Evolutionary conservation across 2,329 filamentous ascomycete species (phyloP).

Genomic region (Fusarium algeriense): DNA sequence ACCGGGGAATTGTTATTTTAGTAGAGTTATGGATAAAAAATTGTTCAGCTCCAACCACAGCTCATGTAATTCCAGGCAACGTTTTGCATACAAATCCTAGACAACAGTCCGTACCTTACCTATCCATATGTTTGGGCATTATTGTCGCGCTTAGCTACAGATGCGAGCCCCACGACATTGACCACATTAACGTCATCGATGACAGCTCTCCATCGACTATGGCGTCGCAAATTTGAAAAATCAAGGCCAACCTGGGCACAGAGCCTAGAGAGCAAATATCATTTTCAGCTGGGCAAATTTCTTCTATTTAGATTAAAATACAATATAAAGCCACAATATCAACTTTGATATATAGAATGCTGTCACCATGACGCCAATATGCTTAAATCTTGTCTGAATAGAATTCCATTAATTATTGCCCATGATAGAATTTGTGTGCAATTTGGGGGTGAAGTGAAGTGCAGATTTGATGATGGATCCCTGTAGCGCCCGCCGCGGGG

Average conservation of each 20-base stretch:
- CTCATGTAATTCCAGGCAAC: too few relatives aligned
- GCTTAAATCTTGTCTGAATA: constrained; percentile 6
- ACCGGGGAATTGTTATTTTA: background rate
- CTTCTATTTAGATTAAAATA: constrained; percentile 9
- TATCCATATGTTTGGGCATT: background rate
- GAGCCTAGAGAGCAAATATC: constrained; percentile 21
- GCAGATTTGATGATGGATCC: constrained; percentile 8
- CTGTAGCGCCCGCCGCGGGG: constrained; percentile 17
- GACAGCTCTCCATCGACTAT: constrained; percentile 32
- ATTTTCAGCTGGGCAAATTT: constrained; percentile 6
- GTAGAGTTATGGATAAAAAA: too few relatives aligned
- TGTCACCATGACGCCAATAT: constrained; percentile 19
- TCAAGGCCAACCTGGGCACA: constrained; percentile 32
- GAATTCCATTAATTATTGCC: constrained; percentile 8
- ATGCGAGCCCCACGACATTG: constrained; percentile 24
- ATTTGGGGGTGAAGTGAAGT: constrained; percentile 3
- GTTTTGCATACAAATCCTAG: background rate
- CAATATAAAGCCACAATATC: background rate
- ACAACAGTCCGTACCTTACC: too few relatives aligned
- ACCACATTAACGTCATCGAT: constrained; percentile 35
- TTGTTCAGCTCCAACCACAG: too few relatives aligned
- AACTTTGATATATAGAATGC: background rate
- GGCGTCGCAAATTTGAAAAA: constrained; percentile 34
- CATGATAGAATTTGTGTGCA: constrained; percentile 11
- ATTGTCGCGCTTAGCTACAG: constrained; percentile 8